Percentiles rank a stretch among this genome's conserved stretches.
phyloP scores from a whole-genome alignment of 768 basidiomycete species.

The Lactarius hatsudake region DNA sequence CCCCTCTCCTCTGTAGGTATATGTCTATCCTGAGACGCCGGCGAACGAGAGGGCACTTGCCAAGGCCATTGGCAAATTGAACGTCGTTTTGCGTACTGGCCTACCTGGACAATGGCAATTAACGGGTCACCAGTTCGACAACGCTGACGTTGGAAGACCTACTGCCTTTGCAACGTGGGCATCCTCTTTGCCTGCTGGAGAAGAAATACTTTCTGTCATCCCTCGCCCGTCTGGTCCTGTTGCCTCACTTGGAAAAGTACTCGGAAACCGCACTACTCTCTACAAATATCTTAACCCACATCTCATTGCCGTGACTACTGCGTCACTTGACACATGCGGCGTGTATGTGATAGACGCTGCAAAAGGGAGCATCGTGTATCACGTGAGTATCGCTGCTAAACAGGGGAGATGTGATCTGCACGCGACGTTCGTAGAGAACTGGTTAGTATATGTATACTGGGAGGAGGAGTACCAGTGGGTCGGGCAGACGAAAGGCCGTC shows the following conservation, averaged over 20 bases:
- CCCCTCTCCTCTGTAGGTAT: constrained; percentile 41
- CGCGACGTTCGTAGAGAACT: constrained; percentile 78
- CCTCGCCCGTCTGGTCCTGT: constrained; percentile 51
- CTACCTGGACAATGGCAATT: constrained; percentile 44
- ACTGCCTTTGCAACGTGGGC: constrained; percentile 68
- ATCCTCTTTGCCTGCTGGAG: constrained; percentile 50
- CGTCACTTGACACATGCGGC: constrained; percentile 43
- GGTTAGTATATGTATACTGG: constrained; percentile 88
- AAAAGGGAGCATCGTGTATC: constrained; percentile 76
- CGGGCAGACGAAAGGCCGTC: constrained; percentile 60
- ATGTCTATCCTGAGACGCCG: constrained; percentile 64
- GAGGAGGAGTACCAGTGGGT: constrained; percentile 50
- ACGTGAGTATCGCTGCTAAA: constrained; percentile 49
- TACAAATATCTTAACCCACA: constrained; percentile 95
- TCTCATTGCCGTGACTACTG: constrained; percentile 63
- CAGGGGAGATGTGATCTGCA: constrained; percentile 59
- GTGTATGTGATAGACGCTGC: constrained; percentile 77
- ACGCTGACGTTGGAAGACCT: constrained; percentile 42
- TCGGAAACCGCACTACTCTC: constrained; percentile 82
- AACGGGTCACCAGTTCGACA: constrained; percentile 53
- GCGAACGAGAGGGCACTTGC: constrained; percentile 44
- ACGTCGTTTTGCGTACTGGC: constrained; percentile 55
- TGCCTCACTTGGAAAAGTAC: constrained; percentile 79
- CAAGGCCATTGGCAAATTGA: constrained; percentile 43
- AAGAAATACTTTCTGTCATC: constrained; percentile 55